A percentile compares a stretch with the other conserved stretches of the same genome.
Evolutionary conservation across 345 rosid species (phyloP).

Genomic region (Populus pruinosa): DNA sequence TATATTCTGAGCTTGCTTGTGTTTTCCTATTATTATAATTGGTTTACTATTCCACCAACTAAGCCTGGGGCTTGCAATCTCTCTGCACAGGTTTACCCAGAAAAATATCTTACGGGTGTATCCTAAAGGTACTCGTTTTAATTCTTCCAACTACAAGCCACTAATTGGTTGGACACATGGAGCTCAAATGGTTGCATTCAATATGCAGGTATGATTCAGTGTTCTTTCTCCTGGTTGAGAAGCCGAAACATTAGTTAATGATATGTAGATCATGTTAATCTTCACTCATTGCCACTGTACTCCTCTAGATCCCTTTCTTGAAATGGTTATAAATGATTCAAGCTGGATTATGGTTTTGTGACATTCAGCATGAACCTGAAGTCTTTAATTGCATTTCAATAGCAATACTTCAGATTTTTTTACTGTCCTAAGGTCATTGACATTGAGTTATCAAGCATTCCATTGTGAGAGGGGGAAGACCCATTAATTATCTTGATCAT

Average conservation of each 20-base stretch:
- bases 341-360: not conserved
- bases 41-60: slow-evolving; percentile 1
- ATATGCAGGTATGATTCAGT: slow-evolving; percentile 26
- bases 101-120: slow-evolving; percentile 52
- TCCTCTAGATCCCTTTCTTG: not conserved
- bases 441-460: not conserved
- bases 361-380: not conserved
- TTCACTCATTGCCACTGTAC: not conserved
- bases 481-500: not conserved
- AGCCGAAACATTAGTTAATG: not conserved
- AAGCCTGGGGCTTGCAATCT: slow-evolving; percentile 3
- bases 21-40: not conserved
- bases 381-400: not conserved
- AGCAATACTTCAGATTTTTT: not conserved
- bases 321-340: not conserved
- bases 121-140: slow-evolving; percentile 57
- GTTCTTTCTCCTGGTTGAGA: not conserved
- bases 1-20: not conserved
- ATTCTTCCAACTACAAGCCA: slow-evolving; percentile 63
- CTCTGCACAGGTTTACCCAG: slow-evolving; percentile 33
- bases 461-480: not conserved
- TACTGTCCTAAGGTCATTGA: not conserved
- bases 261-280: not conserved
- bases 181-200: slow-evolving; percentile 36
- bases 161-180: slow-evolving; percentile 37